Percentiles rank a stretch among this genome's conserved stretches.
These are phyloP conservation scores for Papiliotrema laurentii DNA, from an alignment of 1,284 basidiomycete genomes.

Conservation along the genomic window DNA sequence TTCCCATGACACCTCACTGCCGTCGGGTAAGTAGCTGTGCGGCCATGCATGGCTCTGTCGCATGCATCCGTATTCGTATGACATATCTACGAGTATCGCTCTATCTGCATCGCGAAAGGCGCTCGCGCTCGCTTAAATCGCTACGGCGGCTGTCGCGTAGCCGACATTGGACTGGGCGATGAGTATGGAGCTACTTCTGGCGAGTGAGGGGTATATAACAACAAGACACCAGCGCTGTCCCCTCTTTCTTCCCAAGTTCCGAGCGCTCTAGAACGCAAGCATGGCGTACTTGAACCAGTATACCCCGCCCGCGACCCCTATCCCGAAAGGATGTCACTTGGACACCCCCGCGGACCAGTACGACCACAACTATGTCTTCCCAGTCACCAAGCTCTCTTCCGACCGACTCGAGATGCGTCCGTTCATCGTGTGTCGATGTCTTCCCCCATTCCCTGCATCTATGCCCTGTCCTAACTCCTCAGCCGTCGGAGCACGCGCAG, in stretches of 20 bases:
- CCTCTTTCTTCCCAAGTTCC: neutral
- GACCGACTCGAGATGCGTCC: constrained; percentile 33
- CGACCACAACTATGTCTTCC: constrained; percentile 43
- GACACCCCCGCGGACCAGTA: constrained; percentile 37
- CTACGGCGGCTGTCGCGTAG: no score
- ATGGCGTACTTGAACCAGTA: constrained; percentile 26
- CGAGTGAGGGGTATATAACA: no score
- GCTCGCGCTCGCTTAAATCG: no score
- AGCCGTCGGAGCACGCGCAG: constrained; percentile 35
- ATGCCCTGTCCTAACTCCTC: neutral
- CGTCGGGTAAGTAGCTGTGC: no score
- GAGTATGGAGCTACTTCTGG: no score
- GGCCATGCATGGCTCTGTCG: neutral
- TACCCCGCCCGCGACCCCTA: constrained; percentile 7
- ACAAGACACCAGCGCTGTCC: neutral
- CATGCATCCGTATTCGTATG: neutral
- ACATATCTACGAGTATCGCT: no score
- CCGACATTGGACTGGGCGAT: no score
- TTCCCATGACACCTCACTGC: no score
- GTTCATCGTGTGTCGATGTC: constrained; percentile 19
- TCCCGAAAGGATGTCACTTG: constrained; percentile 22
- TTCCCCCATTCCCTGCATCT: neutral
- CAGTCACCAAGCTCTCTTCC: constrained; percentile 25
- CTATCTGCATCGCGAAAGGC: no score
- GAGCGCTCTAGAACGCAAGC: neutral